Evolutionary conservation across 1,284 basidiomycete genomes (phyloP), one percentile per base, ranked within the genome.

Genomic region (Ceratobasidium theobromae): DNA sequence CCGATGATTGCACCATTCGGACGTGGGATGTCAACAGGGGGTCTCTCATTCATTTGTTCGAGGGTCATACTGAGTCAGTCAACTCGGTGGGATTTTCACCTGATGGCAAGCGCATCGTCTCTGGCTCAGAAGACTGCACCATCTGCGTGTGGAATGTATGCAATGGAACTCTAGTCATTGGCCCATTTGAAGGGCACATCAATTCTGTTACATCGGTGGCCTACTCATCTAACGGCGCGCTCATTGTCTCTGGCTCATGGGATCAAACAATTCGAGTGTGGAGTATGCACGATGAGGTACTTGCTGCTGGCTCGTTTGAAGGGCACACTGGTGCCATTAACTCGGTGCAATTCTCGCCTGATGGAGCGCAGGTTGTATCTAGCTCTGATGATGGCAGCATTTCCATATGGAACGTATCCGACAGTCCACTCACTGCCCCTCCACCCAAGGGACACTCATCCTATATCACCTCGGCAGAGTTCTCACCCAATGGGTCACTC

Each of bases 401-500:
- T 8, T 35, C 48, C 23, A 21, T 69, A 9, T 68, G 67, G 68
- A 51, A 69, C 53, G 67, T 30, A 21, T 38, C 35, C 16, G 9
- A 38, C 35, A 38, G 9, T 8, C 16, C 35, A 38, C 35, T 8
- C 35, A 8, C 35, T 8, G 16, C 8, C 35, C 8, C 35, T 8
- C 35, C 35, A 38, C 8, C 35, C 35, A 38, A 38, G 35, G 16
- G 9, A n/a, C n/a, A n/a, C n/a, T n/a, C n/a, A n/a, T n/a, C n/a
- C n/a, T n/a, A n/a, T 38, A 16, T 38, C 35, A 8, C 8, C 35
- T 38, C 35, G 35, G 35, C 16, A 8, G 35, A 8, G 35, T 8
- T 38, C 35, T 38, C 35, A 16, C 35, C 35, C 16, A 16, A 38
- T 38, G 35, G 35, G 9, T 38, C 35, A 38, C 35, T 8, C 35